Evolutionary conservation across 83 land plant genomes (phyloP).

Genomic region (Thuja plicata): DNA sequence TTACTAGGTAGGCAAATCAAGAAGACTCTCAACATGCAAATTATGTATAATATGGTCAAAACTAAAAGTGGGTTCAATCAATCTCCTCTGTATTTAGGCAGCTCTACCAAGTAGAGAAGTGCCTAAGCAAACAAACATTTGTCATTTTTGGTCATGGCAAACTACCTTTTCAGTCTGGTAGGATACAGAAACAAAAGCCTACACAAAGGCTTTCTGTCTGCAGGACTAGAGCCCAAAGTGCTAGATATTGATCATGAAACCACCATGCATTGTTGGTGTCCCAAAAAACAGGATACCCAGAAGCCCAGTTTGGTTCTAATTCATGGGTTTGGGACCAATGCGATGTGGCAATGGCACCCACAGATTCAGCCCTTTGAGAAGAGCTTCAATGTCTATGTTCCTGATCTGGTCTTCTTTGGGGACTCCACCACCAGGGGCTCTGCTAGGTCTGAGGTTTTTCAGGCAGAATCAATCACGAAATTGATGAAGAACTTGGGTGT

Average conservation of each 20-base stretch:
- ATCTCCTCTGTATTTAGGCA: background rate
- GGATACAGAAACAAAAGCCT: constrained; percentile 11
- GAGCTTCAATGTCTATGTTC: constrained; percentile 35
- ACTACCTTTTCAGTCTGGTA: constrained; percentile 29
- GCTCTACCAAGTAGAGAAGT: background rate
- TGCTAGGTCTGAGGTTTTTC: constrained; percentile 49
- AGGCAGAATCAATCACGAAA: constrained; percentile 55
- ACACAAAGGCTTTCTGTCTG: constrained; percentile 22
- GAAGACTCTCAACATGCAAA: too few species aligned
- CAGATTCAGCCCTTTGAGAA: constrained; percentile 25
- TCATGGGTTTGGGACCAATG: constrained; percentile 41
- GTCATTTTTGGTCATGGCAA: background rate
- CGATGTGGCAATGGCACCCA: constrained; percentile 38
- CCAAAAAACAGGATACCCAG: background rate
- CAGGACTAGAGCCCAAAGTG: constrained; percentile 25
- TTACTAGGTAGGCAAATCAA: too few species aligned
- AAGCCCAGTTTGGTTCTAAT: constrained; percentile 30
- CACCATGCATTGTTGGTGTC: constrained; percentile 36
- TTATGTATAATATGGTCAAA: background rate
- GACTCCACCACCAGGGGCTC: constrained; percentile 22
- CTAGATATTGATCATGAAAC: constrained; percentile 27
- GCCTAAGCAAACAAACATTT: too few species aligned
- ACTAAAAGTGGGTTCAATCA: background rate
- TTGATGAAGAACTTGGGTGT: constrained; percentile 42
- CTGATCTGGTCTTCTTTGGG: constrained; percentile 50